A percentile compares a stretch with the other conserved stretches of the same genome.
Conservation (phyloP, 1,139 yeast species). For the Hanseniaspora uvarum region DNA sequence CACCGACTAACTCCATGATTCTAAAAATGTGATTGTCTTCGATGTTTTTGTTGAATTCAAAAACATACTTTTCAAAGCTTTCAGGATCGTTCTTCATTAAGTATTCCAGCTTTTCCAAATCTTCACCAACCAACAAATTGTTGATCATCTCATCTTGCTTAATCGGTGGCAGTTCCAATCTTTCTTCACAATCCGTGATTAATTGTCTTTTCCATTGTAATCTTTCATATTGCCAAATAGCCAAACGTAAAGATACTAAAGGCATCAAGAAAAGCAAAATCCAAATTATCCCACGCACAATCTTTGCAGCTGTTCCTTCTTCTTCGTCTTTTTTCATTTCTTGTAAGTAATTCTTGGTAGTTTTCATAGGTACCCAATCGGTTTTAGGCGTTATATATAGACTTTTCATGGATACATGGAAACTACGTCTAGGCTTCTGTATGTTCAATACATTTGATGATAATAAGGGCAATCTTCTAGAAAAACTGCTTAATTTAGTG, state of each 20-base stretch:
- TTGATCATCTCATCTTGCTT: conserved; percentile 33
- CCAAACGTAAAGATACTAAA: conserved; percentile 68
- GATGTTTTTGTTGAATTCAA: conserved; percentile 28
- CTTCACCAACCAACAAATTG: neutral
- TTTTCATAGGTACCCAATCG: conserved; percentile 37
- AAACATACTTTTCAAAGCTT: conserved; percentile 13
- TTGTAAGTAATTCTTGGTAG: conserved; percentile 76
- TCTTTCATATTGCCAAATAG: conserved; percentile 87
- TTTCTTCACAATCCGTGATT: conserved; percentile 71
- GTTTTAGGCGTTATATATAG: conserved; percentile 8
- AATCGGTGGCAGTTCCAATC: conserved; percentile 62
- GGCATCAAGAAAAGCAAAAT: conserved; percentile 76
- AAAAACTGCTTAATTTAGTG: neutral
- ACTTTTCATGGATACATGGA: neutral
- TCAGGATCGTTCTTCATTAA: conserved; percentile 12
- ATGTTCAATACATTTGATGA: neutral
- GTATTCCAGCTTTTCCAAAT: conserved; percentile 41
- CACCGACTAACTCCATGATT: conserved; percentile 61
- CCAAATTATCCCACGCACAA: conserved; percentile 37
- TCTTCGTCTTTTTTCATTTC: conserved; percentile 40
- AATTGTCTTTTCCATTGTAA: conserved; percentile 81
- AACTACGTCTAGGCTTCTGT: neutral
- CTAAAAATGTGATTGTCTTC: conserved; percentile 71
- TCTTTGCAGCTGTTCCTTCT: conserved; percentile 15
- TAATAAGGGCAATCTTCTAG: neutral